Percentiles rank a stretch among this genome's conserved stretches.
These are phyloP conservation scores for Scleromitrula shiraiana DNA, from an alignment of 2,329 filamentous ascomycete species.

Conservation along the genomic window DNA sequence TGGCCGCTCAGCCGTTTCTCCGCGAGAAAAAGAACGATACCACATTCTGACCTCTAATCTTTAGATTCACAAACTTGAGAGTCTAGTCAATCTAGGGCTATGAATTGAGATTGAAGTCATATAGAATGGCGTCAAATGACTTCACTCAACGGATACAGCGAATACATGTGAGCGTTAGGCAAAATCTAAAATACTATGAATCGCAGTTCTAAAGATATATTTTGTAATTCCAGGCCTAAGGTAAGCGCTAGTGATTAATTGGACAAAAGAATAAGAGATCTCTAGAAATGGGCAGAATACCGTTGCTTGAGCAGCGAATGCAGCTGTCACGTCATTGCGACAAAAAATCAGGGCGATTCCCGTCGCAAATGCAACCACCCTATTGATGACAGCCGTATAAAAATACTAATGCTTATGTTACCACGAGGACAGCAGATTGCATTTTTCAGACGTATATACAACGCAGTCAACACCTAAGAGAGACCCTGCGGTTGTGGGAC, in stretches of 20 bases:
- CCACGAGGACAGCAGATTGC: background rate
- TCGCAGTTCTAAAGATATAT: no score
- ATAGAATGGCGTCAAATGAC: no score
- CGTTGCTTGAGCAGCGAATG: constrained; percentile 23
- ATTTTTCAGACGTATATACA: background rate
- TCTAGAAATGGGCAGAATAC: constrained; percentile 26
- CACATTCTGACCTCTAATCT: no score
- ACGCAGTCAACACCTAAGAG: background rate
- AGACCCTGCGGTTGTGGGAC: background rate
- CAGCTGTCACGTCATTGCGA: constrained; percentile 33
- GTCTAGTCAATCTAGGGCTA: no score
- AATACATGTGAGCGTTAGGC: no score
- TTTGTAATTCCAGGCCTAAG: background rate
- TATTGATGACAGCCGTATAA: background rate
- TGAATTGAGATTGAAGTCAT: no score
- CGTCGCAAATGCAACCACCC: background rate
- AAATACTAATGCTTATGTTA: background rate
- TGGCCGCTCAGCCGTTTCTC: no score
- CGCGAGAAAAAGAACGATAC: no score
- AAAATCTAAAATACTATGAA: no score
- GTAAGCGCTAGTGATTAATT: background rate
- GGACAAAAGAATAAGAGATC: background rate
- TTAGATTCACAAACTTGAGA: no score
- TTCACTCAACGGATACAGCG: no score
- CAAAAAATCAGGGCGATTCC: background rate